These are phyloP conservation scores for Barbarea vulgaris DNA, from an alignment of 345 rosid species.

Conservation along the genomic window DNA sequence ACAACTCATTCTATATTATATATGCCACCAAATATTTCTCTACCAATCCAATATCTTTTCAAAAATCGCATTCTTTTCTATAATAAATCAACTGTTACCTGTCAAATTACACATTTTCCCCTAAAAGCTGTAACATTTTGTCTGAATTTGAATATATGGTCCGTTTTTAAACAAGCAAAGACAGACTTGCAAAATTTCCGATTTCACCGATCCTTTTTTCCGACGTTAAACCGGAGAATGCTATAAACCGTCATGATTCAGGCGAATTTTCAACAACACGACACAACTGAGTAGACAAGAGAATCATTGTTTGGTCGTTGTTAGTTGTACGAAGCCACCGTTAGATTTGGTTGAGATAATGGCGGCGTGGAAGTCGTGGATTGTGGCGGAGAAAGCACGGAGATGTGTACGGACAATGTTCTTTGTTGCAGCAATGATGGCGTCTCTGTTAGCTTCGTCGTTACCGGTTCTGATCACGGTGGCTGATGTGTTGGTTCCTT, in stretches of 20 bases:
- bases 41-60: background rate
- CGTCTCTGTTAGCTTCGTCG: conserved; percentile 81
- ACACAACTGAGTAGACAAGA: background rate
- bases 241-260: background rate
- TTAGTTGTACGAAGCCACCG: conserved; percentile 8
- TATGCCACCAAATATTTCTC: background rate
- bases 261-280: background rate
- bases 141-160: conserved; percentile 9
- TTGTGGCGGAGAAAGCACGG: conserved; percentile 67
- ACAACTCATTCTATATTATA: conserved; percentile 24
- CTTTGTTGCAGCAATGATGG: conserved; percentile 88
- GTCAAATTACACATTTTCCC: background rate
- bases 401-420: conserved; percentile 70
- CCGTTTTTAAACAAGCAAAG: background rate
- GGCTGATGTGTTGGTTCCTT: conserved; percentile 67
- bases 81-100: conserved; percentile 13
- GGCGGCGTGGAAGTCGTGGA: conserved; percentile 50
- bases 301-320: background rate
- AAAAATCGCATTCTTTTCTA: background rate
- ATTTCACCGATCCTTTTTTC: background rate
- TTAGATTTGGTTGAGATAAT: conserved; percentile 23
- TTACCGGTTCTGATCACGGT: conserved; percentile 78
- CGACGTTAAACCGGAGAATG: background rate
- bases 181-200: background rate
- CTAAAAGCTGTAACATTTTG: conserved; percentile 25